A percentile compares a stretch with the other conserved stretches of the same genome.
These are phyloP conservation scores for Globomyces sp. DNA, from an alignment of 371 early-diverging fungal species.

Conservation along the genomic window DNA sequence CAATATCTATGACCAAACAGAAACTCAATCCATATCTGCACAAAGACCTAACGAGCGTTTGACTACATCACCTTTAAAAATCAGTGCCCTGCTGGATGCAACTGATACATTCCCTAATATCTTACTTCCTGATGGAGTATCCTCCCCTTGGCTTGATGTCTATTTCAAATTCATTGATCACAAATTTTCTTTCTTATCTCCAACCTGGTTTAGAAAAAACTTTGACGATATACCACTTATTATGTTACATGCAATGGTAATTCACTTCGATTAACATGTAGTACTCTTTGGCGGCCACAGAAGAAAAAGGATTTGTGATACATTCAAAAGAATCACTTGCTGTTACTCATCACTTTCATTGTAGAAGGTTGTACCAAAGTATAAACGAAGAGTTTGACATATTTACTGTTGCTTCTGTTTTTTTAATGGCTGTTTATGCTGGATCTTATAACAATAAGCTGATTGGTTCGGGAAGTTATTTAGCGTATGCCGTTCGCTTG, in stretches of 20 bases:
- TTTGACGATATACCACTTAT: background rate
- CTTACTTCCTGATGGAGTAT: conserved; percentile 3
- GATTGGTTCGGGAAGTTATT: too few species aligned
- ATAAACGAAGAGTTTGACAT: background rate
- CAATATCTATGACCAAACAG: background rate
- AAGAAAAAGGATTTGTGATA: too few species aligned
- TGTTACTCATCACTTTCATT: background rate
- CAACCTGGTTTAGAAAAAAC: conserved; percentile 6
- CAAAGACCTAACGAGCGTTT: too few species aligned
- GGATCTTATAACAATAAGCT: too few species aligned
- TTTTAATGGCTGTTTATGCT: background rate
- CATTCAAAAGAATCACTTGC: background rate
- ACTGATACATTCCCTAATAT: conserved; percentile 12
- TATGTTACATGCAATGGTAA: conserved; percentile 2
- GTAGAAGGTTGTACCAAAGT: background rate
- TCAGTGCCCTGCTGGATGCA: background rate
- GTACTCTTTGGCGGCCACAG: background rate
- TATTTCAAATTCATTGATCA: conserved; percentile 1
- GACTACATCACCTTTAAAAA: background rate
- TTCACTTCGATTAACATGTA: background rate
- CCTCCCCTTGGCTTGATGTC: conserved; percentile 1
- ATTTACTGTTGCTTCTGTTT: conserved; percentile 2
- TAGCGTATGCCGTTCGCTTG: too few species aligned
- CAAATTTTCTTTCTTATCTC: conserved; percentile 7
- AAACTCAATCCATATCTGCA: background rate